phyloP scores from a whole-genome alignment of 176 grass and related monocot species.

The Rhynchospora pubera region DNA sequence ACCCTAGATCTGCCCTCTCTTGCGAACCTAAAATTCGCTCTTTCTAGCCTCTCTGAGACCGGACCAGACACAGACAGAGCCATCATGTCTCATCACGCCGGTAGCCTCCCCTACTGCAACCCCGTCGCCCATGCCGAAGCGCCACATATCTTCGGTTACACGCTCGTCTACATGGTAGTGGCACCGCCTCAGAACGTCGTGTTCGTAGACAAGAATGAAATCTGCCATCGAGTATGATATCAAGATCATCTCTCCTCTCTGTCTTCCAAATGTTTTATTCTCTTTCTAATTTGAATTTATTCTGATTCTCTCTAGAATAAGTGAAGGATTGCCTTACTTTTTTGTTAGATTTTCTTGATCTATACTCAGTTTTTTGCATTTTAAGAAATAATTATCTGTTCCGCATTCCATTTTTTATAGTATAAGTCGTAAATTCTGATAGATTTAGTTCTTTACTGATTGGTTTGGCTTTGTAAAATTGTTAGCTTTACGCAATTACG shows the following conservation, averaged over 20 bases:
- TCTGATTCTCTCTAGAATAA: no score
- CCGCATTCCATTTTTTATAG: no score
- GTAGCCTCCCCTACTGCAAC: constrained; percentile 26
- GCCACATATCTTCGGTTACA: not conserved
- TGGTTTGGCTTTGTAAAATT: not conserved
- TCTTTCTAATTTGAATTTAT: no score
- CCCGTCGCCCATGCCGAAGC: not conserved
- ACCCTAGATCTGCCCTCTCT: no score
- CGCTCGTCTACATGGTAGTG: constrained; percentile 48
- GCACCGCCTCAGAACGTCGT: constrained; percentile 64
- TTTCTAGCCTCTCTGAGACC: no score
- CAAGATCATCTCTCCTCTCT: constrained; percentile 34
- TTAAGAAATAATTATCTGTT: no score
- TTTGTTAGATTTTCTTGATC: no score
- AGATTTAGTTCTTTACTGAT: not conserved
- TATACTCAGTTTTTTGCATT: no score
- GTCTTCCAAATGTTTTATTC: not conserved
- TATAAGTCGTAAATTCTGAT: not conserved
- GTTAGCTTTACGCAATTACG: no score
- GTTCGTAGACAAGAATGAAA: constrained; percentile 97
- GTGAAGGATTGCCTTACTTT: no score
- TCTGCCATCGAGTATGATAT: constrained; percentile 98
- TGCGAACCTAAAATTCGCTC: no score
- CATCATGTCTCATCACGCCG: not conserved
- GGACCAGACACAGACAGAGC: no score